Percentiles rank a stretch among this genome's conserved stretches.
phyloP scores from a whole-genome alignment of 2,329 filamentous ascomycete species.

The Cladosporium austrohemisphaericum region DNA sequence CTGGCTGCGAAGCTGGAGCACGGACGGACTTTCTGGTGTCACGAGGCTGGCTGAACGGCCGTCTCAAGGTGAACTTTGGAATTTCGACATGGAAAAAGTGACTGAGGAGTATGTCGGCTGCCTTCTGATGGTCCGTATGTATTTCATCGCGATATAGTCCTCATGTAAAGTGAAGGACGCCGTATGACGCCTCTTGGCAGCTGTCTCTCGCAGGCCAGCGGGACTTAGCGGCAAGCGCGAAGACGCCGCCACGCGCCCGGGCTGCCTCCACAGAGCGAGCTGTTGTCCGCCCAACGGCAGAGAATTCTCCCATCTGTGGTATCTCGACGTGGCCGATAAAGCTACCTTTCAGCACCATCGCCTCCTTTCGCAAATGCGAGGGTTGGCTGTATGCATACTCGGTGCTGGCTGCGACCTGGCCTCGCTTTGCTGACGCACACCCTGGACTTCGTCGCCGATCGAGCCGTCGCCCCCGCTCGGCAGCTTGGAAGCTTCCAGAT shows the following conservation, averaged over 20 bases:
- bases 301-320: slow-evolving; percentile 3
- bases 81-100: slow-evolving; percentile 16
- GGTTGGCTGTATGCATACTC: background rate
- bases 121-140: slow-evolving; percentile 26
- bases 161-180: slow-evolving; percentile 5
- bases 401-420: slow-evolving; percentile 7
- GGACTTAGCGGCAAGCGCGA: slow-evolving; percentile 10
- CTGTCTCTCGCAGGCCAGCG: slow-evolving; percentile 2
- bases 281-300: slow-evolving; percentile 14
- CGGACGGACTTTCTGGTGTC: slow-evolving; percentile 3
- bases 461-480: slow-evolving; percentile 15
- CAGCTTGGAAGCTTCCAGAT: slow-evolving; percentile 9
- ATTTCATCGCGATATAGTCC: slow-evolving; percentile 18
- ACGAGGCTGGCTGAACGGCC: slow-evolving; percentile 8
- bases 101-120: slow-evolving; percentile 24
- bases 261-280: slow-evolving; percentile 4
- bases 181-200: slow-evolving; percentile 8
- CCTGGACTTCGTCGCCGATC: slow-evolving; percentile 10
- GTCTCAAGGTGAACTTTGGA: background rate
- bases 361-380: background rate
- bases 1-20: too few relatives aligned
- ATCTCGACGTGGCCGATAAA: background rate
- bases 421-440: slow-evolving; percentile 8
- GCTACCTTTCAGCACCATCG: background rate
- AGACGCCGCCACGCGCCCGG: slow-evolving; percentile 9